Conservation (phyloP, 2,329 filamentous ascomycete genomes). For the Neophaeococcomyces mojaviensis region DNA sequence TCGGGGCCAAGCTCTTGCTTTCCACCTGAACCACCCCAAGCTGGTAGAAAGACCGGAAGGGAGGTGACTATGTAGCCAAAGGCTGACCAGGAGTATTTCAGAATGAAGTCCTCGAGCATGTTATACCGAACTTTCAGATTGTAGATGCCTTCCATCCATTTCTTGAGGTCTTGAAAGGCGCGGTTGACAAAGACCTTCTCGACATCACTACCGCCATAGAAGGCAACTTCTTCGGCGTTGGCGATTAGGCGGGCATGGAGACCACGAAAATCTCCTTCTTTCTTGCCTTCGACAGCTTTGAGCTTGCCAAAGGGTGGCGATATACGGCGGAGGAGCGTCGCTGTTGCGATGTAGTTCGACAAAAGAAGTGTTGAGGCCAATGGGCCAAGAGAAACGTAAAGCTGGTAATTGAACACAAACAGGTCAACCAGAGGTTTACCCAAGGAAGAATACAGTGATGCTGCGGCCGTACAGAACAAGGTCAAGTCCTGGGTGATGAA, state of each 20-base stretch:
- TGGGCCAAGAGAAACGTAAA: slow-evolving; percentile 84
- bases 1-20: slow-evolving; percentile 16
- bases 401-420: slow-evolving; percentile 95
- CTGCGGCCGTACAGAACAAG: slow-evolving; percentile 85
- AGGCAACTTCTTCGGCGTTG: slow-evolving; percentile 95
- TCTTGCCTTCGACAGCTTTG: slow-evolving; percentile 89
- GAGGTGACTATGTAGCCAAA: slow-evolving; percentile 93
- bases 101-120: slow-evolving; percentile 94
- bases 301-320: slow-evolving; percentile 95
- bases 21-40: slow-evolving; percentile 67
- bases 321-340: slow-evolving; percentile 75
- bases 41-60: slow-evolving; percentile 85
- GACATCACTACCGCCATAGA: slow-evolving; percentile 92
- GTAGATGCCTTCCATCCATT: slow-evolving; percentile 98
- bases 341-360: slow-evolving; percentile 90
- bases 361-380: slow-evolving; percentile 77
- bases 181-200: slow-evolving; percentile 87
- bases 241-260: slow-evolving; percentile 87
- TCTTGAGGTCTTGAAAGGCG: slow-evolving; percentile 86
- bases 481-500: slow-evolving; percentile 97
- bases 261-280: slow-evolving; percentile 89
- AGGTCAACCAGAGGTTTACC: slow-evolving; percentile 98
- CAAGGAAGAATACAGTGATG: slow-evolving; percentile 86
- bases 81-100: slow-evolving; percentile 98
- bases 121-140: slow-evolving; percentile 97